Evolutionary conservation across 805 yeast species (phyloP), one percentile per base, ranked within the genome.

Genomic region (Kodamaea neixiangensis): DNA sequence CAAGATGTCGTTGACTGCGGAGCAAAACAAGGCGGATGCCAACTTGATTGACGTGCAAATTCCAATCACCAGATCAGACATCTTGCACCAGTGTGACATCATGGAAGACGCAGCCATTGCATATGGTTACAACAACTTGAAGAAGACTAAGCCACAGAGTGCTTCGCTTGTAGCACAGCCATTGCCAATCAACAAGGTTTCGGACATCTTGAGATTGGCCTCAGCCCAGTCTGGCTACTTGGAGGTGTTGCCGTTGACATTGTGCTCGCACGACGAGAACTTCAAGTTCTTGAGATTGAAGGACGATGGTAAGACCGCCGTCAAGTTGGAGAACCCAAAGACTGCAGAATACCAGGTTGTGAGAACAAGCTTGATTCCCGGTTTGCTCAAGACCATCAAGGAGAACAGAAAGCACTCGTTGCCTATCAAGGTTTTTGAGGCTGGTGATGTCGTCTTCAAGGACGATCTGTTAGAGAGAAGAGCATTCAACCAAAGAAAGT

Each of bases 71-170:
- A 87, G 99, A 77, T 85, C 98, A 9, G 99, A 94, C 71, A 81
- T 94, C 55, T 78, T 94, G 63, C 99, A 94, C 71, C 96, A 90
- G 68, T 93, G 98, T 79, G 99, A 94, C 72, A 86, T 94, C 58
- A 89, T 94, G 96, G 99, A 94, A 72, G 99, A 94, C 70, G 97
- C 93, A 45, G 99, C 97, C 44, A 87, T 94, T 65, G 96, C 90
- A 25, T 94, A 90, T 66, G 99, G 99, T 51, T 94, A 87, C 78
- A 87, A 92, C 73, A 90, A 89, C 67, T 79, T 94, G 64, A 81
- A 80, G 56, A 89, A 86, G 72, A 84, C 94, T 47, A 81, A 81
- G 58, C 89, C 94, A 64, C 80, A 90, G 58, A 79, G 89, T 29
- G 35, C 47, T 7, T 81, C 96, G 7, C 82, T 87, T 56, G 86